phyloP scores from a whole-genome alignment of 805 yeast genomes.

The Monosporozyma solicola region DNA sequence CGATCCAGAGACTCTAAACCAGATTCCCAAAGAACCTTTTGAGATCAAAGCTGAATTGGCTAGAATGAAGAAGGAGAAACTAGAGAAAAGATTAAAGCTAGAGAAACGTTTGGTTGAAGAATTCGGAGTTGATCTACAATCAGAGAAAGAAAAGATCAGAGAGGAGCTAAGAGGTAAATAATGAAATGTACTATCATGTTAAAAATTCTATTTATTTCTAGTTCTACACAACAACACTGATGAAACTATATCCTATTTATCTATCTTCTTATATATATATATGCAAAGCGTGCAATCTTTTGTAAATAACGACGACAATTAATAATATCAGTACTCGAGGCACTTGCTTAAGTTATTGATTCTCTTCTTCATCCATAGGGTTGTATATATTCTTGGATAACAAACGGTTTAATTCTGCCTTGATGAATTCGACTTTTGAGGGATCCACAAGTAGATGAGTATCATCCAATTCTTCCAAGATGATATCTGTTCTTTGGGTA shows the following conservation, averaged over 20 bases:
- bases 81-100: conserved; percentile 61
- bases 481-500: conserved; percentile 62
- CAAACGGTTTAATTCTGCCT: conserved; percentile 63
- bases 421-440: conserved; percentile 64
- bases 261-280: neutral
- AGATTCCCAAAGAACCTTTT: conserved; percentile 86
- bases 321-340: neutral
- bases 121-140: conserved; percentile 45
- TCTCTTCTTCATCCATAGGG: conserved; percentile 67
- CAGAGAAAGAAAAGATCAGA: conserved; percentile 26
- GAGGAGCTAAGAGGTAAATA: conserved; percentile 11
- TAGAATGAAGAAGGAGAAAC: conserved; percentile 67
- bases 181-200: neutral
- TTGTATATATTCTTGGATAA: conserved; percentile 79
- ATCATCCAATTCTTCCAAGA: conserved; percentile 76
- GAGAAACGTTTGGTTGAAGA: conserved; percentile 60
- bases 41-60: conserved; percentile 89
- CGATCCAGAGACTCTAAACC: conserved; percentile 83
- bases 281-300: neutral
- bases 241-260: neutral
- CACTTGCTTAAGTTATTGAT: conserved; percentile 6
- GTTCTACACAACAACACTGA: neutral
- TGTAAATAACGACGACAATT: neutral
- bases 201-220: neutral
- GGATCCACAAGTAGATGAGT: conserved; percentile 80